Percentiles rank a stretch among this genome's conserved stretches.
Conservation (phyloP, 129 eudicot species). For the Dittrichia graveolens region DNA sequence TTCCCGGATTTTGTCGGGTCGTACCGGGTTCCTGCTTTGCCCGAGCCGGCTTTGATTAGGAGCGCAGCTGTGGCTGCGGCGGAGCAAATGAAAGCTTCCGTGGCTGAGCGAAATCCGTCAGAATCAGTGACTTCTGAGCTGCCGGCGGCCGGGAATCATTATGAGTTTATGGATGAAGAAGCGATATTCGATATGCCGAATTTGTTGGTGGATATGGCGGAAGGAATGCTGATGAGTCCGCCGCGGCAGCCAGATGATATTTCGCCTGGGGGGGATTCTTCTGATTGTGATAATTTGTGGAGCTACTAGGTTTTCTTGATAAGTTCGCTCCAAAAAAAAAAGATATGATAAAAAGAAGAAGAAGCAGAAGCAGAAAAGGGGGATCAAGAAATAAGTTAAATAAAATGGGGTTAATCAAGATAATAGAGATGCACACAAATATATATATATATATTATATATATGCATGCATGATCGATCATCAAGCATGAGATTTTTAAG, state of each 20-base stretch:
- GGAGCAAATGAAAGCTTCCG: slow-evolving; percentile 19
- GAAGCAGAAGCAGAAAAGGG: background rate
- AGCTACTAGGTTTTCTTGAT: slow-evolving; percentile 30
- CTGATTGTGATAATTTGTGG: slow-evolving; percentile 49
- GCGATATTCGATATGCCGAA: slow-evolving; percentile 47
- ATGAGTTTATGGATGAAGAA: slow-evolving; percentile 48
- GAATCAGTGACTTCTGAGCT: background rate
- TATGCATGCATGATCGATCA: slow-evolving; percentile 34
- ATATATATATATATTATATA: too few species aligned
- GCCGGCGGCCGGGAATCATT: background rate
- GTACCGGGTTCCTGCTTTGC: slow-evolving; percentile 25
- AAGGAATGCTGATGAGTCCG: slow-evolving; percentile 63
- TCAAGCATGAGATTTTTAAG: slow-evolving; percentile 11
- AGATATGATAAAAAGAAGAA: too few species aligned
- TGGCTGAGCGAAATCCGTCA: background rate
- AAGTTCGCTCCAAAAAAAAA: slow-evolving; percentile 4
- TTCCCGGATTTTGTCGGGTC: slow-evolving; percentile 32
- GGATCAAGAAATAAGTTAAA: background rate
- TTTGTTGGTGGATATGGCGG: slow-evolving; percentile 56
- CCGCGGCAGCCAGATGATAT: slow-evolving; percentile 37
- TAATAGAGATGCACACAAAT: slow-evolving; percentile 8
- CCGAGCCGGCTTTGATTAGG: slow-evolving; percentile 38
- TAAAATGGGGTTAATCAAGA: background rate
- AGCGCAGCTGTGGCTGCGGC: slow-evolving; percentile 46
- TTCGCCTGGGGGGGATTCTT: slow-evolving; percentile 34